phyloP scores from a whole-genome alignment of 805 yeast genomes.

The Tanozyma kutaoensis region DNA sequence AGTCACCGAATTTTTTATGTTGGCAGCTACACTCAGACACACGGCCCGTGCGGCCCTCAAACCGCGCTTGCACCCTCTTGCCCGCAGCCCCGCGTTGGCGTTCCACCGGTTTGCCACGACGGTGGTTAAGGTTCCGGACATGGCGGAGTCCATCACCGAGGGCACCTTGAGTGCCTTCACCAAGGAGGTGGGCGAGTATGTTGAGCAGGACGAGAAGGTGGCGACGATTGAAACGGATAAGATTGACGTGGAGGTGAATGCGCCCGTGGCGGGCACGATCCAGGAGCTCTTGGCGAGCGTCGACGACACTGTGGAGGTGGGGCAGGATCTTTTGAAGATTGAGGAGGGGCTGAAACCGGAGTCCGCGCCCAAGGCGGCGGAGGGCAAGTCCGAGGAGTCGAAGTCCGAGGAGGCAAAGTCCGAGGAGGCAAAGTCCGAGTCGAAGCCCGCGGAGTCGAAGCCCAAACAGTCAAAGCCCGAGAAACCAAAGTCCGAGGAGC shows the following conservation, averaged over 20 bases:
- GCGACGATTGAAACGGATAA: conserved; percentile 98
- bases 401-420: conserved; percentile 4
- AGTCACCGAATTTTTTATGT: too few species aligned
- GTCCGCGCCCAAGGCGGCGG: conserved; percentile 6
- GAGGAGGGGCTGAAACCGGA: conserved; percentile 43
- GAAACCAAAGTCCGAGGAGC: conserved; percentile 18
- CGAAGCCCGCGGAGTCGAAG: conserved; percentile 8
- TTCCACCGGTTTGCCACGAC: conserved; percentile 26
- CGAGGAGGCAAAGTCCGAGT: conserved; percentile 15
- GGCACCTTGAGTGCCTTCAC: conserved; percentile 69
- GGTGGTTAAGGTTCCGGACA: conserved; percentile 83
- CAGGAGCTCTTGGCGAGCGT: conserved; percentile 70
- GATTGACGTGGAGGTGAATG: conserved; percentile 92
- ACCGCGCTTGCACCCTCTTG: too few species aligned
- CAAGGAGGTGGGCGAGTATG: conserved; percentile 78
- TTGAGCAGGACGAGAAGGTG: conserved; percentile 74
- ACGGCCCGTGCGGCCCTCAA: too few species aligned
- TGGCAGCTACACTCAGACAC: too few species aligned
- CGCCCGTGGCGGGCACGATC: conserved; percentile 86
- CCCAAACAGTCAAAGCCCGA: conserved; percentile 20
- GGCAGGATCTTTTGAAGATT: conserved; percentile 80
- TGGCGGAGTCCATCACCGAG: conserved; percentile 98
- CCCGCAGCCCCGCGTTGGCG: conserved; percentile 7
- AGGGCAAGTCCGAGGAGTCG: conserved; percentile 16
- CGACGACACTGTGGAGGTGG: conserved; percentile 92